Conservation (phyloP, 2,329 filamentous ascomycete genomes). For the Polytolypa hystricis region DNA sequence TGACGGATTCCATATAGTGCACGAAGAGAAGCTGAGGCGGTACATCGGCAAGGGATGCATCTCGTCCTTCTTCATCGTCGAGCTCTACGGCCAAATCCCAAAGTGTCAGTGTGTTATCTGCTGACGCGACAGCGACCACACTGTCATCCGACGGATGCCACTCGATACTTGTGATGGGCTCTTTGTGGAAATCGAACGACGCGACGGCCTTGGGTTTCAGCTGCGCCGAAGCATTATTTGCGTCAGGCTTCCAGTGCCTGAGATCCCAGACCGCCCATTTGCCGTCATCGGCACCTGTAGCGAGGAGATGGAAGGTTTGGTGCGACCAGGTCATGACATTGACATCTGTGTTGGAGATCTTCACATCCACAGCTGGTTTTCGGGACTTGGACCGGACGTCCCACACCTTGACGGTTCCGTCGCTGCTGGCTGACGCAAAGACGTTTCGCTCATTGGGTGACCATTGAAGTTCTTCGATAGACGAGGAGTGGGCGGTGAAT, state of each 20-base stretch:
- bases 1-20: constrained; percentile 88
- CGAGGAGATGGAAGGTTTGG: constrained; percentile 78
- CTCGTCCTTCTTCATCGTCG: constrained; percentile 91
- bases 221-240: constrained; percentile 35
- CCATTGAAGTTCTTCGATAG: constrained; percentile 94
- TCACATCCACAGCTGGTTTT: constrained; percentile 75
- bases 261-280: constrained; percentile 95
- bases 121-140: constrained; percentile 83
- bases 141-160: constrained; percentile 98
- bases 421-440: constrained; percentile 85
- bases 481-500: constrained; percentile 72
- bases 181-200: constrained; percentile 87
- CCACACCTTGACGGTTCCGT: constrained; percentile 94
- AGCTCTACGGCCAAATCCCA: constrained; percentile 97
- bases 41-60: constrained; percentile 77
- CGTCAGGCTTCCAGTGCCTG: constrained; percentile 75
- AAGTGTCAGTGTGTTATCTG: constrained; percentile 85
- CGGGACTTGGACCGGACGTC: constrained; percentile 84
- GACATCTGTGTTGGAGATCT: constrained; percentile 74
- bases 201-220: constrained; percentile 69
- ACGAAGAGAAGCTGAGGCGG: constrained; percentile 92
- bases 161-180: constrained; percentile 90
- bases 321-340: constrained; percentile 96
- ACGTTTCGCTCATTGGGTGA: constrained; percentile 86
- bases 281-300: constrained; percentile 86